Evolutionary conservation across 192 early-diverging fungal genomes (phyloP), one percentile per base, ranked within the genome.

Genomic region (Coemansia sp.): DNA sequence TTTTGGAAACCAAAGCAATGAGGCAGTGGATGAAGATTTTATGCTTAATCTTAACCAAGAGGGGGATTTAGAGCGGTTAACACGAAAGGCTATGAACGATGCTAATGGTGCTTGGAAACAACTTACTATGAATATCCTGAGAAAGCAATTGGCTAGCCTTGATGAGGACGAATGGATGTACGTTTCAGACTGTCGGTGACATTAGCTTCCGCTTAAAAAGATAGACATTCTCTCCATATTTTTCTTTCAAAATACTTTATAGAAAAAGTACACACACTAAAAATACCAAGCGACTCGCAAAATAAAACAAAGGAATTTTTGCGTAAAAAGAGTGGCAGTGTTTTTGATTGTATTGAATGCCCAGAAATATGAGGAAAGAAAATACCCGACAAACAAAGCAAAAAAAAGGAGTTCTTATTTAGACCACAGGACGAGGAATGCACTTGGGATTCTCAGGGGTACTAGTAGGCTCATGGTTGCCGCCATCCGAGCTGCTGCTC

Each of bases 101-200:
- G 32, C 56, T 0, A 58, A 49, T 9, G 21, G 10, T 3, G 64
- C 64, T 3, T 66, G 76, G 61, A 73, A 70, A 54, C 60, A 59
- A 1, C 54, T 73, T 16, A 62, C 52, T 4, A 73, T 79, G 76
- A 27, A 57, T 44, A 30, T 23, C 9, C 48, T 79, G 25, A 28
- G 61, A 10, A 60, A 63, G 18, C 69, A 79, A 23, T 61, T 73
- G 14, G 67, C 50, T 19, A 60, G 69, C 9, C 47, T 79, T 18
- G 64, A 67, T 2, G 60, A 73, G 1, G 76, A 79, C 58, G 54
- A 60, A 16, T 79, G 76, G 76, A 66, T 79, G 60, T 73, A 68
- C 30, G 10, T 38, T 9, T 38, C 34, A 38, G 34, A 38, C 34
- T 38, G 34, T 9, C 6, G 34, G 1, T 38, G 34, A 38, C 34